phyloP scores from a whole-genome alignment of 2,329 filamentous ascomycete species.

The Aspergillus udagawae region DNA sequence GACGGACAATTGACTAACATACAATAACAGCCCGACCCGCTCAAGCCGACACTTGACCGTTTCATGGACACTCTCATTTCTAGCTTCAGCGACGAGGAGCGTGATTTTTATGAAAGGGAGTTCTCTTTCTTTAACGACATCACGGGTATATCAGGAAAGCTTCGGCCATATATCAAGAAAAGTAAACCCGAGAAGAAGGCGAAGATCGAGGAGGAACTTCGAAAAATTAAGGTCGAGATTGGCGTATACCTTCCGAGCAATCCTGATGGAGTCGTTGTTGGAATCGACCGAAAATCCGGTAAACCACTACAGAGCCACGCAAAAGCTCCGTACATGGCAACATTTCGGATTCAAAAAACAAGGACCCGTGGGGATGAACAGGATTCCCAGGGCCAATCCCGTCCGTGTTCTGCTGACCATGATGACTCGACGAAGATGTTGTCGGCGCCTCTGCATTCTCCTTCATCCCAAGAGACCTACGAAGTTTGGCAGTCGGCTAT shows the following conservation, averaged over 20 bases:
- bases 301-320: slow-evolving; percentile 97
- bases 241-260: slow-evolving; percentile 97
- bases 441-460: slow-evolving; percentile 10
- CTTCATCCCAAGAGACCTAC: slow-evolving; percentile 54
- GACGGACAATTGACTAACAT: slow-evolving; percentile 7
- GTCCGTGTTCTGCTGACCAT: slow-evolving; percentile 27
- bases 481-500: slow-evolving; percentile 99
- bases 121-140: slow-evolving; percentile 99
- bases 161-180: slow-evolving; percentile 87
- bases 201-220: slow-evolving; percentile 97
- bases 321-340: slow-evolving; percentile 98
- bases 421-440: slow-evolving; percentile 14
- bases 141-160: slow-evolving; percentile 88
- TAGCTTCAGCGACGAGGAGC: slow-evolving; percentile 76
- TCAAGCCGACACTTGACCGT: slow-evolving; percentile 89
- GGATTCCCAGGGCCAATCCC: slow-evolving; percentile 13
- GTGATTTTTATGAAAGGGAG: slow-evolving; percentile 85
- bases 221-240: slow-evolving; percentile 94
- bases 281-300: slow-evolving; percentile 95
- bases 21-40: slow-evolving; percentile 65
- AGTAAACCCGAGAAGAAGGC: slow-evolving; percentile 97
- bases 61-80: slow-evolving; percentile 81
- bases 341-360: slow-evolving; percentile 90
- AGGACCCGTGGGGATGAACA: slow-evolving; percentile 34
- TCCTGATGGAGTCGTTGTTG: slow-evolving; percentile 92